Evolutionary conservation across 2,329 filamentous ascomycete genomes (phyloP).

Genomic region (Dothideomycetidae sp.): DNA sequence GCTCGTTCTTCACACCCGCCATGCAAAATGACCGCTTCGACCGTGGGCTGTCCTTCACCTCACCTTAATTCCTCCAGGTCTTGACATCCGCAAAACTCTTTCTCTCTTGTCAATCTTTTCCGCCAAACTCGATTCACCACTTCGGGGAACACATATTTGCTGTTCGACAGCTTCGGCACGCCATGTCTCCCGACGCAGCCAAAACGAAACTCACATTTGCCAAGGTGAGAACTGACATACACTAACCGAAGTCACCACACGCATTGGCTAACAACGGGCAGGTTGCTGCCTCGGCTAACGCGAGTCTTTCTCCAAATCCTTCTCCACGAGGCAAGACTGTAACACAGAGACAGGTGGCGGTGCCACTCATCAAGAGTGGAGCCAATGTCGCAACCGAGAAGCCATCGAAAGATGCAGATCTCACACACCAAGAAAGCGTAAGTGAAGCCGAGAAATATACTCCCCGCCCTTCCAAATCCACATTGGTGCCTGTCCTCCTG

Average conservation of each 20-base stretch:
- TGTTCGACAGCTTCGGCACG: conserved; percentile 18
- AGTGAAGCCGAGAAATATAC: conserved; percentile 14
- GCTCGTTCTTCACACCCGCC: too few species aligned
- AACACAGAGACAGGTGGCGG: conserved; percentile 9
- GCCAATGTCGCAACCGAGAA: background rate
- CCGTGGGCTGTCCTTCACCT: conserved; percentile 11
- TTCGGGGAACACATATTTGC: conserved; percentile 11
- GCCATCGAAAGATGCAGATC: conserved; percentile 1
- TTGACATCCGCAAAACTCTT: conserved; percentile 17
- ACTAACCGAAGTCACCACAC: background rate
- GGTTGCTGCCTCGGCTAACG: conserved; percentile 29
- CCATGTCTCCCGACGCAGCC: conserved; percentile 17
- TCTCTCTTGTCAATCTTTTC: conserved; percentile 2
- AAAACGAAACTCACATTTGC: conserved; percentile 54
- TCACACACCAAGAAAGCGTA: conserved; percentile 10
- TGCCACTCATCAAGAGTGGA: conserved; percentile 8
- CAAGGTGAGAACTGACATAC: conserved; percentile 41
- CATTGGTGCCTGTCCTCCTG: conserved; percentile 6
- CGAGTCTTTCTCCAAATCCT: conserved; percentile 12
- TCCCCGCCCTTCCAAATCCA: conserved; percentile 8
- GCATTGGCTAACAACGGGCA: conserved; percentile 16
- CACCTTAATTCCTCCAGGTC: conserved; percentile 38
- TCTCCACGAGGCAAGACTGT: background rate
- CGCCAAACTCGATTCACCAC: background rate
- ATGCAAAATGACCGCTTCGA: conserved; percentile 31